A percentile compares a stretch with the other conserved stretches of the same genome.
These are phyloP conservation scores for Kwoniella dejecticola DNA, from an alignment of 768 basidiomycete genomes.

Conservation along the genomic window DNA sequence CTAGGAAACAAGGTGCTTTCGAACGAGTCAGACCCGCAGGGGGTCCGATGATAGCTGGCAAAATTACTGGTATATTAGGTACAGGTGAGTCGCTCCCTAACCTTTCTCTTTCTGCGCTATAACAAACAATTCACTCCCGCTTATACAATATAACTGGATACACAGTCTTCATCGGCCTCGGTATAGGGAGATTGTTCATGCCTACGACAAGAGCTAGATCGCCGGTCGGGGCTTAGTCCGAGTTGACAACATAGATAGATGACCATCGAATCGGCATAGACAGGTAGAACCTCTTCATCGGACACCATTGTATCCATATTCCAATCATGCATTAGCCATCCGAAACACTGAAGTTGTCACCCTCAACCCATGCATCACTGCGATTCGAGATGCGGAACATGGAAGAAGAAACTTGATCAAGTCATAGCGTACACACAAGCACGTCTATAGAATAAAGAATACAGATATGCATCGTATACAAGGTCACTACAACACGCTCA, in stretches of 20 bases:
- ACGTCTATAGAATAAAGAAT: background rate
- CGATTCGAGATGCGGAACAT: background rate
- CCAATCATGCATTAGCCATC: background rate
- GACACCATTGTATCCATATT: background rate
- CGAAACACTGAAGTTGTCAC: background rate
- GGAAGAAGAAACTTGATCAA: background rate
- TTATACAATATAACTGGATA: background rate
- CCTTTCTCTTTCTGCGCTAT: background rate
- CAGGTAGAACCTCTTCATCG: too few species aligned
- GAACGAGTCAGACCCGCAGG: conserved; percentile 29
- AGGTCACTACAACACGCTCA: background rate
- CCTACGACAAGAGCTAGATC: background rate
- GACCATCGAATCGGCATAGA: background rate
- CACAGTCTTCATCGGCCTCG: conserved; percentile 21
- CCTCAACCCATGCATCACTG: background rate
- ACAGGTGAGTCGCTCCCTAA: conserved; percentile 34
- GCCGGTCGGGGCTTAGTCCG: too few species aligned
- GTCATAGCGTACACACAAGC: background rate
- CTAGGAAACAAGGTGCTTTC: conserved; percentile 37
- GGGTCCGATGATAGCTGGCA: conserved; percentile 27
- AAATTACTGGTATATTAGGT: conserved; percentile 38
- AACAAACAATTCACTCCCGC: background rate
- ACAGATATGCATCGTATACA: background rate
- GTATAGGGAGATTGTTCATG: conserved; percentile 20
- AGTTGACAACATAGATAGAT: background rate